Conservation (phyloP, 441 rosid species). For the Pelargonium citronellum region DNA sequence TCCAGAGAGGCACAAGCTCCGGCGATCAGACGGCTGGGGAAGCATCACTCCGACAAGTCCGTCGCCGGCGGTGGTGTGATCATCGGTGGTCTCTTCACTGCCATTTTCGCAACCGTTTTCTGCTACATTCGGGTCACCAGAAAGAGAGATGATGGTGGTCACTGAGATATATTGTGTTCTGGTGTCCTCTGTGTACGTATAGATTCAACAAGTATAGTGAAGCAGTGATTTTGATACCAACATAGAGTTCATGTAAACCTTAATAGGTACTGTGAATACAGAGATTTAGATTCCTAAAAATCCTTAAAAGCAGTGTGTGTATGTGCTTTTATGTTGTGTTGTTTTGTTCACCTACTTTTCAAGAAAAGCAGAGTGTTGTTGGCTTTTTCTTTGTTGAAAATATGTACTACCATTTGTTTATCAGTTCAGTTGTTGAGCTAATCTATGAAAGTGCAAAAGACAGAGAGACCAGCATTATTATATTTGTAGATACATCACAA, state of each 20-base stretch:
- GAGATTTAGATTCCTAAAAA: background rate
- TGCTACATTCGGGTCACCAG: constrained; percentile 60
- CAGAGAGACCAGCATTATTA: background rate
- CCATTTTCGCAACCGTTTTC: constrained; percentile 46
- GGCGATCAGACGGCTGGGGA: constrained; percentile 37
- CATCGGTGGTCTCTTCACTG: constrained; percentile 56
- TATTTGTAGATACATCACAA: too few relatives aligned
- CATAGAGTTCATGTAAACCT: background rate
- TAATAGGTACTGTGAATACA: background rate
- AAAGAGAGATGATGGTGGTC: constrained; percentile 22
- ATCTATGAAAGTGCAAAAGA: background rate
- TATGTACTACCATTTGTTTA: too few relatives aligned
- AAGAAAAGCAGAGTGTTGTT: background rate
- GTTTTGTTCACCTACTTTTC: background rate
- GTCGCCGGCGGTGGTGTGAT: constrained; percentile 63
- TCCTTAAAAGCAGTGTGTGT: background rate
- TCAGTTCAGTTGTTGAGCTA: background rate
- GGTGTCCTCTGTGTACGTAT: background rate
- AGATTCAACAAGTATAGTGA: background rate
- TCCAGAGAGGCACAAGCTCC: constrained; percentile 36
- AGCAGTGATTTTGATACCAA: constrained; percentile 11
- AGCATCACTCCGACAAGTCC: constrained; percentile 41
- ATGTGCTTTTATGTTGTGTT: background rate
- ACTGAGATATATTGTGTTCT: constrained; percentile 11
- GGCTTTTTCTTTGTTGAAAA: background rate